Base-by-base conservation (phyloP, 2,329 filamentous ascomycete genomes). In the Verticillium klebahnii region DNA sequence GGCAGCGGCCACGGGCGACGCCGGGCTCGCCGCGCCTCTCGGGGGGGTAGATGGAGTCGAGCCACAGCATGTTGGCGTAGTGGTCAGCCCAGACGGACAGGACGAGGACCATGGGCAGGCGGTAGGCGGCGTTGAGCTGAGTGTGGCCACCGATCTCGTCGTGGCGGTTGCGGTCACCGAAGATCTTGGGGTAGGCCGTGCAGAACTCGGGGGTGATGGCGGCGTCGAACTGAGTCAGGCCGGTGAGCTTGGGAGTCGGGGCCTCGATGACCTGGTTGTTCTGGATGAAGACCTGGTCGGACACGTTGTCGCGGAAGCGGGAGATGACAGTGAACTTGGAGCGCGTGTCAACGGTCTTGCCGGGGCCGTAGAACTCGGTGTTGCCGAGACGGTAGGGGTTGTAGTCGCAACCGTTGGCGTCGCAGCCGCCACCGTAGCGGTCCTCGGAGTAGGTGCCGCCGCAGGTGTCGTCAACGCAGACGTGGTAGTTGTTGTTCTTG, bases 351-450 rank as follows among this genome's bases (percentile, higher is more conserved):
- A 89, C 78, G 17, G 76, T 85, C 71, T 77, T 78, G 65, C 81
- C 83, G 0, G 79, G 74, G 40, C 86, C 87, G 73, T 84, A 89
- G 77, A 88, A 89, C 71, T 77, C 75, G 37, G 75, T 76, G 72
- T 84, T 81, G 56, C 85, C 86, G 77, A 85, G 80, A 68, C 86
- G 85, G 82, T 83, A 89, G 31, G 82, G 75, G 79, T 88, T 88
- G 78, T 85, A 88, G 70, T 88, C 86, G 68, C 87, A 89, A 31
- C 87, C 87, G 68, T 87, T 84, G 64, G 85, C 84, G 72, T 89
- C 87, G 75, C 87, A 89, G 54, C 82, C 74, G 62, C 85, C 85
- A 15, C 71, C 75, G 70, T 86, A 87, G 66, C 85, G 83, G 64
- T 79, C 73, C 59, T 71, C 68, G 6, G 74, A 77, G 68, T 79